Conservation (phyloP, 2,329 filamentous ascomycete species). For the Trichoderma guizhouense region DNA sequence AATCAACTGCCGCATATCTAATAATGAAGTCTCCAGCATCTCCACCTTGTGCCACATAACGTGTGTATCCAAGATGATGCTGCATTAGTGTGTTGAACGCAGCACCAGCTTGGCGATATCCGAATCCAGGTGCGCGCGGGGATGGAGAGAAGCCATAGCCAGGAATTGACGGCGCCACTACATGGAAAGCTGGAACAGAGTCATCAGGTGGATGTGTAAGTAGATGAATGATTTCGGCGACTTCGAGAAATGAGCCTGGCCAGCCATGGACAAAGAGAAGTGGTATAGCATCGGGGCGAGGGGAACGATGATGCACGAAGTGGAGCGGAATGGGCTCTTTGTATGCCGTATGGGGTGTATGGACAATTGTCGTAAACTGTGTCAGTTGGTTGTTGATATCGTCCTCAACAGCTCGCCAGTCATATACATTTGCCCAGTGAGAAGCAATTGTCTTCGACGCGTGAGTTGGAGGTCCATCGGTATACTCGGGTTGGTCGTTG, state of each 20-base stretch:
- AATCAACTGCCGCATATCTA: neutral
- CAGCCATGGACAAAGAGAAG: conserved; percentile 66
- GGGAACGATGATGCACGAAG: neutral
- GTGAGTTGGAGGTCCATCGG: neutral
- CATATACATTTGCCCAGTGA: neutral
- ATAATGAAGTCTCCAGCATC: neutral
- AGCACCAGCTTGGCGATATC: neutral
- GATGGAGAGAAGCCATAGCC: conserved; percentile 42
- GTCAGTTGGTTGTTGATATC: neutral
- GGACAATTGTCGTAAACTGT: neutral
- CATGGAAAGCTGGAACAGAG: conserved; percentile 44
- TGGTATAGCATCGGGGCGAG: conserved; percentile 45
- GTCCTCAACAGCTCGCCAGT: neutral
- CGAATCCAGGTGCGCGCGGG: neutral
- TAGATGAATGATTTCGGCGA: conserved; percentile 56
- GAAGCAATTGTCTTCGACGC: neutral
- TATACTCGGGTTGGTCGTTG: neutral
- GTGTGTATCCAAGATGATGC: neutral
- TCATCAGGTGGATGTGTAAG: conserved; percentile 34
- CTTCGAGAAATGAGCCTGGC: conserved; percentile 69
- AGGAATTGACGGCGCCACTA: conserved; percentile 58
- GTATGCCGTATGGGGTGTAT: neutral
- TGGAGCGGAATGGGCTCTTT: neutral
- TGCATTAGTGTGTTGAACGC: neutral
- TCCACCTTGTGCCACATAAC: neutral